Conservation (phyloP, 164 flowering plant species). For the Cinnamomum chago region DNA sequence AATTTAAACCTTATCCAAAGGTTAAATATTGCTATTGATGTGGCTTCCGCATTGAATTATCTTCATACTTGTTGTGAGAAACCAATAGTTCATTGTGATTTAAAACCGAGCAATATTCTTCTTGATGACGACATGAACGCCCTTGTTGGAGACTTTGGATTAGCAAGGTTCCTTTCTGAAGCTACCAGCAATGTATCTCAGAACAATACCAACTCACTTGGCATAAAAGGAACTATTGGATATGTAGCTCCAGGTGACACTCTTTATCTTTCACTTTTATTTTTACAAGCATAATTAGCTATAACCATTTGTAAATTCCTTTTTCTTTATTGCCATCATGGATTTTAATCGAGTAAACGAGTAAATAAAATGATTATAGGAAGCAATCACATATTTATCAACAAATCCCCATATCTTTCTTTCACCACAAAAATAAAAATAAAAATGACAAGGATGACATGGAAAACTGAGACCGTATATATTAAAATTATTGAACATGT, state of each 20-base stretch:
- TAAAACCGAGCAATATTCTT: conserved; percentile 5
- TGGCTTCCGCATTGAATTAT: conserved; percentile 9
- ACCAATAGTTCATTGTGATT: conserved; percentile 8
- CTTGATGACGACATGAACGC: neutral
- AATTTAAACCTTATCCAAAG: neutral
- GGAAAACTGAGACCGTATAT: too few species aligned
- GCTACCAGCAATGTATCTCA: neutral
- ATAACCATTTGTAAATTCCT: too few species aligned
- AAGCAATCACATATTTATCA: too few species aligned
- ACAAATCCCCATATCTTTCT: too few species aligned
- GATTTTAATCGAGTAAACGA: too few species aligned
- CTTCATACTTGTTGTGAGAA: conserved; percentile 1
- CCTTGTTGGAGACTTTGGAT: neutral
- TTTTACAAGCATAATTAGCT: too few species aligned
- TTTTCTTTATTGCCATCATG: too few species aligned
- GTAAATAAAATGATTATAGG: too few species aligned
- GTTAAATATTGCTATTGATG: conserved; percentile 8
- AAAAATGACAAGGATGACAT: too few species aligned
- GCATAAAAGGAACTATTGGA: conserved; percentile 1
- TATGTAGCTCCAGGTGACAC: neutral
- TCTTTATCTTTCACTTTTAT: neutral
- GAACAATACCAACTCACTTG: neutral
- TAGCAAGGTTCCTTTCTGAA: neutral
- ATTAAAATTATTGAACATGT: too few species aligned
- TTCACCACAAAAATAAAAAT: too few species aligned